Evolutionary conservation across 768 basidiomycete genomes (phyloP), one percentile per base, ranked within the genome.

Genomic region (Porpolomopsis calyptriformis): DNA sequence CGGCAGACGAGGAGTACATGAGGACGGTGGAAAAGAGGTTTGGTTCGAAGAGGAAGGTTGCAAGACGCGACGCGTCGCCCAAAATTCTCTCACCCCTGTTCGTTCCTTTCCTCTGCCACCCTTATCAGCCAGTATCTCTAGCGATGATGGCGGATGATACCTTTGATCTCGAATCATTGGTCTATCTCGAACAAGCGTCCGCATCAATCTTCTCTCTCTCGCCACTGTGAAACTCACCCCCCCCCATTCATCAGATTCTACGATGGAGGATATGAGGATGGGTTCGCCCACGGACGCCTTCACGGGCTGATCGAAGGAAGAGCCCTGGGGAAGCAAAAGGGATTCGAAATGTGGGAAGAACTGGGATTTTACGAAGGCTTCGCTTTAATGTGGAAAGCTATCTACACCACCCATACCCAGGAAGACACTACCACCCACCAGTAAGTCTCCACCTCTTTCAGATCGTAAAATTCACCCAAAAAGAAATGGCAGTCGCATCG

Each of bases 291-390:
- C 60, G 94, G 94, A 1, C 74, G 80, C 33, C 77, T 92, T 4
- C 92, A 94, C 54, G 92, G 94, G 2, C 63, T 87, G 20, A 89
- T 91, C 50, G 91, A 99, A 61, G 94, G 94, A 7, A 73, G 91
- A 11, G 83, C 85, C 0, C 72, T 97, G 14, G 94, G 92, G 1
- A 73, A 81, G 45, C 84, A 90, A 54, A 92, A 94, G 54, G 88
- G 86, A 0, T 97, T 82, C 61, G 92, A 94, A 63, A 80, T 96
- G 64, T 97, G 92, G 91, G 93, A 97, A 61, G 94, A 99, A 61
- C 74, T 99, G 10, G 92, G 88, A 1, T 97, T 82, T 55, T 93
- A 93, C 60, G 77, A 93, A 55, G 94, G 92, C 4, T 84, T 85
- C 54, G 89, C 89, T 2, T 50, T 56, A 45, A 74, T 80, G 46